phyloP scores from a whole-genome alignment of 306 rosid species.

The Phaseolus lunatus region DNA sequence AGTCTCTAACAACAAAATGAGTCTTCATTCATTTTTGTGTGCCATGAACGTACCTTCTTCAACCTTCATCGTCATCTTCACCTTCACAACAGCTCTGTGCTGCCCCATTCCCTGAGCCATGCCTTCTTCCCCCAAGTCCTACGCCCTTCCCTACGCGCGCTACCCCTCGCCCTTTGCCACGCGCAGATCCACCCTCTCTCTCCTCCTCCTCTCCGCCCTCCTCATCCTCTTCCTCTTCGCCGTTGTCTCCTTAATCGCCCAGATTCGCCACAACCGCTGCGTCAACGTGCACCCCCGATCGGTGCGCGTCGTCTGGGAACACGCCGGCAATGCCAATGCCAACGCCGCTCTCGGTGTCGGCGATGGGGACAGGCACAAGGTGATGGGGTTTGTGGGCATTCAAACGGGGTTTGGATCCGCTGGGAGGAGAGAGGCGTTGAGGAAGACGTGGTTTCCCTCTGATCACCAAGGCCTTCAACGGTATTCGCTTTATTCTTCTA shows the following conservation, averaged over 20 bases:
- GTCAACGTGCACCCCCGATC: conserved; percentile 54
- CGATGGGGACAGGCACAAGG: conserved; percentile 59
- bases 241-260: conserved; percentile 41
- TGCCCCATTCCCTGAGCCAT: conserved; percentile 24
- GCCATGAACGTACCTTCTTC: conserved; percentile 6
- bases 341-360: background rate
- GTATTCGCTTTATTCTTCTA: conserved; percentile 43
- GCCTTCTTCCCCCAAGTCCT: conserved; percentile 44
- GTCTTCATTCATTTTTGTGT: background rate
- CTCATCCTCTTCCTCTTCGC: conserved; percentile 53
- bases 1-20: background rate
- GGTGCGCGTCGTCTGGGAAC: conserved; percentile 85
- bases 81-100: background rate
- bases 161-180: conserved; percentile 39
- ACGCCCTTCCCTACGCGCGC: conserved; percentile 50
- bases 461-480: conserved; percentile 82
- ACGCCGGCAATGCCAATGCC: background rate
- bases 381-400: conserved; percentile 90
- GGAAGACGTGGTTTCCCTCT: conserved; percentile 95
- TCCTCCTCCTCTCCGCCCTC: conserved; percentile 4
- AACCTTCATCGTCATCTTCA: background rate
- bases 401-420: conserved; percentile 87
- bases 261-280: conserved; percentile 48
- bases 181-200: conserved; percentile 58
- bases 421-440: conserved; percentile 73